A percentile compares a stretch with the other conserved stretches of the same genome.
Conservation (phyloP, 768 basidiomycete species). For the Gyrodon lividus region DNA sequence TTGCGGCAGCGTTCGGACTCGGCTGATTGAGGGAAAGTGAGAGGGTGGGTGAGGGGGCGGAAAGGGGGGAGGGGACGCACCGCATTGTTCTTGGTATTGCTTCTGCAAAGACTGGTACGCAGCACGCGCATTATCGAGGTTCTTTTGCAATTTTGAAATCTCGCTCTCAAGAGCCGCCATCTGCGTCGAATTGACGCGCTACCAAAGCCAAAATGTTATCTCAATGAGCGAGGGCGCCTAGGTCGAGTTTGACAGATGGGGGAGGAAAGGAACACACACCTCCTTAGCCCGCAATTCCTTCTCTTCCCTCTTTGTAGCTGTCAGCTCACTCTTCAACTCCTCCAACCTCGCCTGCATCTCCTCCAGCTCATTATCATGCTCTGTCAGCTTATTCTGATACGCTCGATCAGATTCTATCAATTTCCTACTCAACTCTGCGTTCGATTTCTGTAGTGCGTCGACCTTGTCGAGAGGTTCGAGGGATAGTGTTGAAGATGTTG, state of each 20-base stretch:
- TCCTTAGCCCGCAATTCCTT: constrained; percentile 90
- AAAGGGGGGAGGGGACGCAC: constrained; percentile 42
- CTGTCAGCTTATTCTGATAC: constrained; percentile 60
- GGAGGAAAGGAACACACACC: constrained; percentile 39
- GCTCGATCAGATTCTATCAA: constrained; percentile 72
- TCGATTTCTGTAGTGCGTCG: constrained; percentile 70
- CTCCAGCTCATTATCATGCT: constrained; percentile 82
- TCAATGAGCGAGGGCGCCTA: not conserved
- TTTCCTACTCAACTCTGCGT: constrained; percentile 73
- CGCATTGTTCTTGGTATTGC: constrained; percentile 86
- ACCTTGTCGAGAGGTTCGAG: constrained; percentile 71
- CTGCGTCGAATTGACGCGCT: constrained; percentile 66
- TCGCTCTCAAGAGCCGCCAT: constrained; percentile 75
- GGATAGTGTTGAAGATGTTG: constrained; percentile 62
- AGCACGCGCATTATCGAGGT: constrained; percentile 68
- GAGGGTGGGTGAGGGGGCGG: not conserved
- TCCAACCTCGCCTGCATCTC: constrained; percentile 77
- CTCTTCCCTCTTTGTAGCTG: constrained; percentile 82
- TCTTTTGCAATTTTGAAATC: constrained; percentile 70
- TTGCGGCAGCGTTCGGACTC: constrained; percentile 79
- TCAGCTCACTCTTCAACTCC: constrained; percentile 74
- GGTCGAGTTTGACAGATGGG: constrained; percentile 4
- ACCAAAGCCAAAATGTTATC: constrained; percentile 11
- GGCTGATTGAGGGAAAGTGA: constrained; percentile 37
- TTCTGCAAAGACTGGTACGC: constrained; percentile 78